phyloP scores from a whole-genome alignment of 306 rosid species.

The Trifolium pratense region DNA sequence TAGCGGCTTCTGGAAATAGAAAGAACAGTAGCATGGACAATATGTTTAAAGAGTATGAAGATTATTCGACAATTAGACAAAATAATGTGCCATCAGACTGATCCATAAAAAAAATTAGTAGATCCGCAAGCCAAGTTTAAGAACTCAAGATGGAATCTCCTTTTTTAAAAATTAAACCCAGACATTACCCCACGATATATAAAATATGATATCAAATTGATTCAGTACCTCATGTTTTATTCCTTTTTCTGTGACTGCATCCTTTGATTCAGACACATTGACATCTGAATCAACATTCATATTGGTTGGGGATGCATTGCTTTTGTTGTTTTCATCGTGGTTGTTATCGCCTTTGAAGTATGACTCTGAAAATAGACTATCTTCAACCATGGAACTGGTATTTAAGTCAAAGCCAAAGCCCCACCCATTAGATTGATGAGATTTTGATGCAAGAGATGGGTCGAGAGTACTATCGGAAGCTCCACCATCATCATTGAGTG shows the following conservation, averaged over 20 bases:
- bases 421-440: constrained; percentile 54
- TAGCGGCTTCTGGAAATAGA: constrained; percentile 54
- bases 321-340: constrained; percentile 43
- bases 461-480: constrained; percentile 42
- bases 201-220: constrained; percentile 38
- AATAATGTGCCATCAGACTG: constrained; percentile 35
- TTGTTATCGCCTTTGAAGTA: constrained; percentile 40
- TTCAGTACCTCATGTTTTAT: constrained; percentile 53
- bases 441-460: constrained; percentile 47
- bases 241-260: constrained; percentile 46
- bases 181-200: constrained; percentile 24
- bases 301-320: constrained; percentile 42
- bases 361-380: constrained; percentile 44
- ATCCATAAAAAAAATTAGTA: not conserved
- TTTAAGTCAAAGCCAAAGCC: constrained; percentile 51
- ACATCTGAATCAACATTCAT: constrained; percentile 43
- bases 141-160: constrained; percentile 36
- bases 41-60: constrained; percentile 35
- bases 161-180: not conserved
- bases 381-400: constrained; percentile 48
- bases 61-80: constrained; percentile 22
- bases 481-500: constrained; percentile 38
- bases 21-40: constrained; percentile 35
- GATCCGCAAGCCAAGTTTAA: constrained; percentile 27
- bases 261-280: constrained; percentile 51